Percentiles rank a stretch among this genome's conserved stretches.
These are phyloP conservation scores for Penicillium sclerotiorum DNA, from an alignment of 2,329 filamentous ascomycete species.

Conservation along the genomic window DNA sequence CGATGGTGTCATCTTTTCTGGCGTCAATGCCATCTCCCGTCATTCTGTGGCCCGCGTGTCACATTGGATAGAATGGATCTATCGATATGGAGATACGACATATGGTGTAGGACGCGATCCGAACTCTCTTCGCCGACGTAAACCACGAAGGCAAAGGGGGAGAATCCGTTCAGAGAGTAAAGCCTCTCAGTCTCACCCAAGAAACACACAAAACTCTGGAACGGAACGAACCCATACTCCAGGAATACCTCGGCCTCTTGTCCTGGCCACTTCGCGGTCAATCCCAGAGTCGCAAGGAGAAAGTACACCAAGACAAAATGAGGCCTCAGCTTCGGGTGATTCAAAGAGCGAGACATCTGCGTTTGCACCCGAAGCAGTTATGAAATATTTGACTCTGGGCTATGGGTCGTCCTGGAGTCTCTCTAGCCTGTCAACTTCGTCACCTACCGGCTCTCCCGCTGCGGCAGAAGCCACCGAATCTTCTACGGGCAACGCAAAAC, in stretches of 20 bases:
- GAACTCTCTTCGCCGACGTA: constrained; percentile 61
- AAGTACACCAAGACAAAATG: constrained; percentile 16
- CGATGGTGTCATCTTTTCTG: constrained; percentile 86
- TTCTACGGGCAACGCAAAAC: background rate
- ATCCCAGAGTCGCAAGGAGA: constrained; percentile 13
- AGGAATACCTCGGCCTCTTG: constrained; percentile 49
- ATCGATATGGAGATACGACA: constrained; percentile 77
- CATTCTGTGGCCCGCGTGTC: constrained; percentile 72
- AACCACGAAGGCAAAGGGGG: constrained; percentile 35
- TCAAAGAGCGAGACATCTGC: constrained; percentile 30
- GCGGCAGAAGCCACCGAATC: constrained; percentile 24
- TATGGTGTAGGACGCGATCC: constrained; percentile 85
- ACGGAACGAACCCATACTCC: constrained; percentile 35
- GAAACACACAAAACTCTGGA: constrained; percentile 7
- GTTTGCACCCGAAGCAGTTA: constrained; percentile 48
- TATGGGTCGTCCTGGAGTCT: constrained; percentile 53
- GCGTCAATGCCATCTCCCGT: constrained; percentile 71
- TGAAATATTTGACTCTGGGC: constrained; percentile 54
- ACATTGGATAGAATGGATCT: constrained; percentile 87
- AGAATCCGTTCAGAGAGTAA: constrained; percentile 14
- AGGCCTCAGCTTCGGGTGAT: constrained; percentile 20
- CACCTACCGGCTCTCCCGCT: constrained; percentile 27
- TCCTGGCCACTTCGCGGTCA: constrained; percentile 29
- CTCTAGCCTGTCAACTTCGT: constrained; percentile 32
- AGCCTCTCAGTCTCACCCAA: constrained; percentile 9